Evolutionary conservation across 805 yeast species (phyloP), one percentile per base, ranked within the genome.

Genomic region (Metschnikowia santaceciliae): DNA sequence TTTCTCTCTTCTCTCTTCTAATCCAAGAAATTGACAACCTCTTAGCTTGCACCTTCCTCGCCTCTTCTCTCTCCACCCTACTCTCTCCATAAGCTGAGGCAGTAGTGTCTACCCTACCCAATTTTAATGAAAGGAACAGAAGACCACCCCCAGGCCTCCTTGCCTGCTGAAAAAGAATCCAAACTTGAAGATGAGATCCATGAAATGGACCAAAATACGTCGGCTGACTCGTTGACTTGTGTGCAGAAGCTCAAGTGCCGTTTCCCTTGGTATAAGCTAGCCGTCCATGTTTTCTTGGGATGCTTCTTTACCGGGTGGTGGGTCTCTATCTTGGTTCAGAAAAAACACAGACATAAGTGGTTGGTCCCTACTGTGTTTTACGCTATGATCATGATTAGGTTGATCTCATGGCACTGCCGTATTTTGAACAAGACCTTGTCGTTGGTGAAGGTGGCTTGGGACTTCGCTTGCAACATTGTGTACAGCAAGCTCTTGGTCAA

Each of bases 291-390:
- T 15, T 36, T 64, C 22, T 46, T 58, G 13, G 68, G 66, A 3
- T 51, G 57, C 30, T 62, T 64, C 38, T 64, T 64, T 57, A 62
- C 67, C 3, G 61, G 62, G 0, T 63, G 68, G 67, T 81, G 84
- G 84, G 61, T 80, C 41, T 74, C 82, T 14, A 78, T 81, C 51
- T 48, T 81, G 30, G 76, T 76, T 46, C 84, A 79, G 60, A 60
- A 73, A 6, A 71, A 74, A 53, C 76, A 75, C 42, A 67, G 84
- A 49, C 78, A 66, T 54, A 57, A 72, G 52, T 81, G 85, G 85
- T 74, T 81, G 59, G 78, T 81, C 53, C 85, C 84, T 17, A 80
- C 84, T 3, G 63, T 81, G 19, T 56, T 81, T 42, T 81, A 79
- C 76, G 70, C 75, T 39, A 67, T 72, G 65, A 63, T 80, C 30